These are phyloP conservation scores for Aspergillus biplanus DNA, from an alignment of 495 filamentous ascomycete species.

Conservation along the genomic window DNA sequence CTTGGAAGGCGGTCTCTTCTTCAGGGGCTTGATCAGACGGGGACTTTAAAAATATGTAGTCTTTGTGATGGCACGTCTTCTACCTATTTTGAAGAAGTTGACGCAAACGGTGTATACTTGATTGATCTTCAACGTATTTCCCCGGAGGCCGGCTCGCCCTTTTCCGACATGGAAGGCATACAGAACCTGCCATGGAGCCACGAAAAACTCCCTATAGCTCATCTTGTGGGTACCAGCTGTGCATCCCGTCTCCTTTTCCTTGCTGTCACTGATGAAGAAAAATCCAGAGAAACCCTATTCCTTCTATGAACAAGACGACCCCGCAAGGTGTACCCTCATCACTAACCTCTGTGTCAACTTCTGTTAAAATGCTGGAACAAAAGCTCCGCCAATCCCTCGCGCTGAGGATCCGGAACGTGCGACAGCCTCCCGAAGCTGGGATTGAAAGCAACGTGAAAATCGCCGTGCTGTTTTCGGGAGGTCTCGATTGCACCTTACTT, in stretches of 20 bases:
- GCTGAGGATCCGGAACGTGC: conserved; percentile 69
- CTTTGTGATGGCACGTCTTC: conserved; percentile 60
- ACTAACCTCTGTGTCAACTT: conserved; percentile 53
- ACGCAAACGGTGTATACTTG: conserved; percentile 76
- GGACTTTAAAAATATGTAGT: conserved; percentile 72
- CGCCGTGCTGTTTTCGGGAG: conserved; percentile 91
- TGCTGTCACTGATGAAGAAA: conserved; percentile 5
- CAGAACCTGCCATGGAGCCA: conserved; percentile 37
- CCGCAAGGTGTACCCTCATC: conserved; percentile 38
- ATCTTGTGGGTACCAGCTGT: conserved; percentile 45
- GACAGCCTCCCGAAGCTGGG: conserved; percentile 47
- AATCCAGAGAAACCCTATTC: conserved; percentile 59
- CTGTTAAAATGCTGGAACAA: conserved; percentile 58
- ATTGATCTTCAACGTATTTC: conserved; percentile 52
- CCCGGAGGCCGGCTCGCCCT: conserved; percentile 3
- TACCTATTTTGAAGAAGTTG: conserved; percentile 73
- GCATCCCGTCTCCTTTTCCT: neutral
- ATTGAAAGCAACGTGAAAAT: conserved; percentile 53
- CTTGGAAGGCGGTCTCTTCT: conserved; percentile 86
- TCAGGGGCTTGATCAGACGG: conserved; percentile 44
- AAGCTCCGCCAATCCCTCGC: conserved; percentile 66
- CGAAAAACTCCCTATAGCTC: conserved; percentile 24
- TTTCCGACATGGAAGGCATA: conserved; percentile 31
- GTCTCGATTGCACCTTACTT: conserved; percentile 88
- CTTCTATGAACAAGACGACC: conserved; percentile 61